Evolutionary conservation across 257 asterid genomes (phyloP).

Genomic region (Euphrasia confusa): DNA sequence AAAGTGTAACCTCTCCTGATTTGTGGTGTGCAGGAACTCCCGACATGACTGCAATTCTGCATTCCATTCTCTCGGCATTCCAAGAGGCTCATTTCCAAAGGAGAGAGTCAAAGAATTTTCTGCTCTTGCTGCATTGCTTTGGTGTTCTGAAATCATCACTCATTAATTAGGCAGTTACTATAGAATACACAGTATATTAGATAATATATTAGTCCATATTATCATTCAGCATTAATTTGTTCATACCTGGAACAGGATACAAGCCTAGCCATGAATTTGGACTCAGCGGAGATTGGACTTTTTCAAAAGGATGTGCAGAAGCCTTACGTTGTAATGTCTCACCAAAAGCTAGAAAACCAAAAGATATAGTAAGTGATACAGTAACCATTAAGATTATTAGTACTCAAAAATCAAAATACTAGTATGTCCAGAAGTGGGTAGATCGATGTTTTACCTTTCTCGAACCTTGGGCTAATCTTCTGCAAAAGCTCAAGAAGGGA

Average conservation of each 20-base stretch:
- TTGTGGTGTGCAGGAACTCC: conserved; percentile 69
- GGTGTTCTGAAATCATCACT: conserved; percentile 56
- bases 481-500: conserved; percentile 79
- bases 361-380: conserved; percentile 16
- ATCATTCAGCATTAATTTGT: conserved; percentile 7
- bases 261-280: conserved; percentile 84
- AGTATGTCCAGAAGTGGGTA: background rate
- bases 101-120: conserved; percentile 68
- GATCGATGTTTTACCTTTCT: conserved; percentile 48
- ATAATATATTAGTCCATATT: background rate
- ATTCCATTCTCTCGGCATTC: conserved; percentile 92
- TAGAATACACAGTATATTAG: background rate
- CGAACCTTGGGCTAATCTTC: conserved; percentile 77
- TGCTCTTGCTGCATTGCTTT: conserved; percentile 81
- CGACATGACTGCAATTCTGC: conserved; percentile 85
- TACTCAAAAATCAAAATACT: conserved; percentile 11
- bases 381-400: background rate
- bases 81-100: conserved; percentile 85
- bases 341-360: conserved; percentile 55
- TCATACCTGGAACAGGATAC: conserved; percentile 77
- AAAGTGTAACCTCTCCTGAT: conserved; percentile 52
- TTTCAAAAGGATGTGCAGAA: conserved; percentile 87
- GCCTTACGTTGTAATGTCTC: conserved; percentile 83
- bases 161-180: conserved; percentile 17
- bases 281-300: conserved; percentile 66